Conservation (phyloP, 2,329 filamentous ascomycete genomes). For the Corniculantispora saksenae region DNA sequence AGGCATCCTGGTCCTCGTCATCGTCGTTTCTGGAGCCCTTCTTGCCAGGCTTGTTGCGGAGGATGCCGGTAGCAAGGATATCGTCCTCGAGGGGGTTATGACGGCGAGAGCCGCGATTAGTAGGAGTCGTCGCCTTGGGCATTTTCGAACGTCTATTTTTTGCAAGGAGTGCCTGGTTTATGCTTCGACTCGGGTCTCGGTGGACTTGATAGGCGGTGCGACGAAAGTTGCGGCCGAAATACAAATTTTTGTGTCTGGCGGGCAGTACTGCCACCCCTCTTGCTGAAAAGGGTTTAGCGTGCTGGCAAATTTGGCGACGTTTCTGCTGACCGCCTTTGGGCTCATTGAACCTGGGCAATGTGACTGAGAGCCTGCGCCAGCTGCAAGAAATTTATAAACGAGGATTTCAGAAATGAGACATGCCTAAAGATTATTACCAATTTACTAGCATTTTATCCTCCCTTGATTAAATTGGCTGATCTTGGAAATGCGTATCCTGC, state of each 20-base stretch:
- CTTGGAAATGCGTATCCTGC: neutral
- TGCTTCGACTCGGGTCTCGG: conserved; percentile 10
- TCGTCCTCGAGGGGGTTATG: conserved; percentile 94
- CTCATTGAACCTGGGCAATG: neutral
- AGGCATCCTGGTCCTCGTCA: conserved; percentile 65
- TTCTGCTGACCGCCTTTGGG: conserved; percentile 35
- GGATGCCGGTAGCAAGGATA: conserved; percentile 66
- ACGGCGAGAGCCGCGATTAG: conserved; percentile 61
- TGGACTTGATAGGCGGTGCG: conserved; percentile 1
- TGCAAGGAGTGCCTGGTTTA: neutral
- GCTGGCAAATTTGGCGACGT: conserved; percentile 4
- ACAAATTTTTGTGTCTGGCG: conserved; percentile 25
- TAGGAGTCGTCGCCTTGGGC: conserved; percentile 74
- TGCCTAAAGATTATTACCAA: neutral
- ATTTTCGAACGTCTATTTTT: conserved; percentile 47
- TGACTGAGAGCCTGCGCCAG: neutral
- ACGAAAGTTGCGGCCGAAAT: conserved; percentile 19
- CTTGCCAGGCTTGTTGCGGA: conserved; percentile 76
- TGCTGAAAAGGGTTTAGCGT: conserved; percentile 32
- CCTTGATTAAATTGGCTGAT: neutral
- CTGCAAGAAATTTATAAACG: neutral
- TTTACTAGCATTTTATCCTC: neutral
- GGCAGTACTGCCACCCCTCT: conserved; percentile 38
- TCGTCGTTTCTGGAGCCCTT: conserved; percentile 61
- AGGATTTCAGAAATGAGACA: neutral